Evolutionary conservation across 495 filamentous ascomycete genomes (phyloP).

Genomic region (Daldinia bambusicola): DNA sequence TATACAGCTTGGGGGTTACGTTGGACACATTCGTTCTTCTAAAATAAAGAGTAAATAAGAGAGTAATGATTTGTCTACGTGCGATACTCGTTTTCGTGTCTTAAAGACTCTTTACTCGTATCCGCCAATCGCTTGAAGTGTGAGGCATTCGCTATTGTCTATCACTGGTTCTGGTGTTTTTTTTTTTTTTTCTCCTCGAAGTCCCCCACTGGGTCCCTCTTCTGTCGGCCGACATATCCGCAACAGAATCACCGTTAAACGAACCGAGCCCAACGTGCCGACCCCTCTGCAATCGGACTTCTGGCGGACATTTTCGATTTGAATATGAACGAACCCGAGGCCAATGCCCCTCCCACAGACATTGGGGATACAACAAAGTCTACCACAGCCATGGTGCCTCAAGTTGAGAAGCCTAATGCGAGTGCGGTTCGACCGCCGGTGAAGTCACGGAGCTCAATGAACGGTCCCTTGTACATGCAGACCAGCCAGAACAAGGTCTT

Average conservation of each 20-base stretch:
- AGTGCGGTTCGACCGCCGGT: constrained; percentile 44
- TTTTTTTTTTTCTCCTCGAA: background rate
- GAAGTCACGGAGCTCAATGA: constrained; percentile 54
- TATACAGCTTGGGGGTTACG: constrained; percentile 19
- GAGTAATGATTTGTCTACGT: constrained; percentile 30
- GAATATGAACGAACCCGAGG: constrained; percentile 36
- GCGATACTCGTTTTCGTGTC: constrained; percentile 9
- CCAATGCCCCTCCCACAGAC: constrained; percentile 29
- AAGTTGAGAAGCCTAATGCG: constrained; percentile 42
- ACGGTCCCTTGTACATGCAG: constrained; percentile 61
- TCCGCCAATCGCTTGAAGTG: constrained; percentile 11
- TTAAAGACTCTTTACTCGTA: constrained; percentile 1
- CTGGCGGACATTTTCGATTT: constrained; percentile 17
- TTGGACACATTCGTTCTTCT: constrained; percentile 40
- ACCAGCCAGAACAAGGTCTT: constrained; percentile 57
- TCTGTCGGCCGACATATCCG: constrained; percentile 36
- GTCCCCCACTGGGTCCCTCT: constrained; percentile 2
- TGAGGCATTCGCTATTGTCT: constrained; percentile 33
- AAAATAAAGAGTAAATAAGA: background rate
- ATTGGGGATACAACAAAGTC: constrained; percentile 23
- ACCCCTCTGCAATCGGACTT: background rate
- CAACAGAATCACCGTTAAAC: constrained; percentile 1
- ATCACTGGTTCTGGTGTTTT: constrained; percentile 26
- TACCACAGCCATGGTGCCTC: constrained; percentile 29
- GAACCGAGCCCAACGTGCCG: background rate